Base-by-base conservation (phyloP, 1,284 basidiomycete species). In the Ceratobasidium sp. region DNA sequence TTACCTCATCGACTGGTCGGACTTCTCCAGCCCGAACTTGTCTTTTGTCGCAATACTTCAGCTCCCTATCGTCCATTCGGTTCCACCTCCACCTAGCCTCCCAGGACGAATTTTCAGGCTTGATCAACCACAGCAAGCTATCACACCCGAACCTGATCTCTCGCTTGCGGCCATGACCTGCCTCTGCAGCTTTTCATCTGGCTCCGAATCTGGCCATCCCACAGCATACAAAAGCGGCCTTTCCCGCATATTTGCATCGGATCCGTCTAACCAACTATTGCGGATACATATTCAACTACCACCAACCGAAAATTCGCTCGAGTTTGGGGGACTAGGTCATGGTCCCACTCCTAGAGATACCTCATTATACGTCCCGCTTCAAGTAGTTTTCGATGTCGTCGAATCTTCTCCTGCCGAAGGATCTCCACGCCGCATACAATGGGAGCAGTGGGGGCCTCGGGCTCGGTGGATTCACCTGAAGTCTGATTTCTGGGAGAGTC, bases 1-100 rank as follows among this genome's bases (percentile, higher is more conserved):
- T 18, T 61, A 61, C 33, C 13, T 28, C 12, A 61, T 61, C 28
- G 60, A 61, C 60, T 61, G 60, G 60, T 61, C 28, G 9, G 60
- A 61, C 7, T 20, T 20, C 20, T 15, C 13, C 49, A 39, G 26
- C 28, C 60, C 60, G 13, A 28, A 23, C 26, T 15, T 61, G 60
- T 61, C 60, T 39, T 39, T 26, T 18, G 60, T 61, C 60, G 60
- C 60, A 33, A 18, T 39, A 33, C 60, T 61, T 6, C 23, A 61
- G 60, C 60, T 61, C 39, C 60, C 60, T 61, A 39, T 61, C 26
- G n/a, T 61, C 6, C 13, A 26, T 28, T 61, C 60, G 10, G 28
- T 39, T 39, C 28, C 60, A 58, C 26, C n/a, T n/a, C 56, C 18
- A 33, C 33, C 33, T 33, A 33, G 33, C 33, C 33, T 33, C 56